Percentiles rank a stretch among this genome's conserved stretches.
phyloP scores from a whole-genome alignment of 2,329 filamentous ascomycete genomes.

The Pyrenochaeta sp. region DNA sequence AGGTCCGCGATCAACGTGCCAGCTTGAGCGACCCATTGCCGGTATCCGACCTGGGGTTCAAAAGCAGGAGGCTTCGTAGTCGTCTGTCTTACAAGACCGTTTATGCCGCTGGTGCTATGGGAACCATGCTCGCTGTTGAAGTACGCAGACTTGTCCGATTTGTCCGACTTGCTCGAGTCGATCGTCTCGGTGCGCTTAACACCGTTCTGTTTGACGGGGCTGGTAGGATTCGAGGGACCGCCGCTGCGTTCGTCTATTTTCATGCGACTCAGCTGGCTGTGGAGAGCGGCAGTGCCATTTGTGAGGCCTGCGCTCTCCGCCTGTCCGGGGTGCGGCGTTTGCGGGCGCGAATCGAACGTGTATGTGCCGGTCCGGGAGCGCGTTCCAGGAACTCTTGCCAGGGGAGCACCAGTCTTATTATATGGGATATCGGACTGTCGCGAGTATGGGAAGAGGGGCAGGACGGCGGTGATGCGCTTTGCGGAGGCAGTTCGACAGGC shows the following conservation, averaged over 20 bases:
- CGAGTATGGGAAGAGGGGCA: constrained; percentile 96
- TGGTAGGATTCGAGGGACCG: constrained; percentile 37
- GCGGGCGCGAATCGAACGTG: constrained; percentile 91
- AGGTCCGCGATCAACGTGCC: constrained; percentile 94
- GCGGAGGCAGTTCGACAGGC: constrained; percentile 96
- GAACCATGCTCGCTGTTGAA: constrained; percentile 36
- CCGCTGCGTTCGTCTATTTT: constrained; percentile 66
- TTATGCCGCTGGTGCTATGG: constrained; percentile 29
- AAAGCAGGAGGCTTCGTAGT: constrained; percentile 66
- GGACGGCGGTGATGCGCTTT: constrained; percentile 88
- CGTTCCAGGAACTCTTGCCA: constrained; percentile 69
- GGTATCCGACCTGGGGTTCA: constrained; percentile 89
- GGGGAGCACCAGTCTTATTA: constrained; percentile 90
- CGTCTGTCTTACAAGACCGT: constrained; percentile 26
- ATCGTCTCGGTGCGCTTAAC: constrained; percentile 43
- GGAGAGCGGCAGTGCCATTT: constrained; percentile 74
- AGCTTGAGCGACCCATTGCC: constrained; percentile 98
- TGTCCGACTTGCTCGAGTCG: constrained; percentile 43
- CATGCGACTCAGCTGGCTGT: constrained; percentile 76
- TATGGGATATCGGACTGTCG: constrained; percentile 96
- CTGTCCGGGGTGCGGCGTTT: constrained; percentile 79
- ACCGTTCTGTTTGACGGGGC: constrained; percentile 37
- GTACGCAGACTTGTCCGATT: constrained; percentile 31
- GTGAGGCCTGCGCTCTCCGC: constrained; percentile 70
- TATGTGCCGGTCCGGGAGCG: constrained; percentile 61